These are phyloP conservation scores for Cordia subcordata DNA, from an alignment of 257 asterid genomes.

Conservation along the genomic window DNA sequence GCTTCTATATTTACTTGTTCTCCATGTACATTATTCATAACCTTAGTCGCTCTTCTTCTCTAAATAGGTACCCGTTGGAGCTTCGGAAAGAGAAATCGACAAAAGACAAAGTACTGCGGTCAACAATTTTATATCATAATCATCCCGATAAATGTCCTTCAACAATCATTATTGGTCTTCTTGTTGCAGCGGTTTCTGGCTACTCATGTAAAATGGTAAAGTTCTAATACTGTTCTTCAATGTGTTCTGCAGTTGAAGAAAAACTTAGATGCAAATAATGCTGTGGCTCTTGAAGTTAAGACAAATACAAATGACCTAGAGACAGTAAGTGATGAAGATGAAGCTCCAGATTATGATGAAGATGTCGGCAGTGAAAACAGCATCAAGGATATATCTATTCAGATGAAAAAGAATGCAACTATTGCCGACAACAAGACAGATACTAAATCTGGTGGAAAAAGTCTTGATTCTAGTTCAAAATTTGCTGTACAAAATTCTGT, in stretches of 20 bases:
- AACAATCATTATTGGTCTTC: conserved; percentile 1
- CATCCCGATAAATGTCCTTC: too few species aligned
- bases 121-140: not conserved
- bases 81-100: conserved; percentile 86
- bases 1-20: too few species aligned
- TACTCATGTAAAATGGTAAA: not conserved
- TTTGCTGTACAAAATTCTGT: conserved; percentile 55
- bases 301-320: conserved; percentile 28
- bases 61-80: conserved; percentile 89
- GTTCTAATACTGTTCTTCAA: not conserved
- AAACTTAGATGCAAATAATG: conserved; percentile 36
- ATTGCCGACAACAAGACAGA: conserved; percentile 31
- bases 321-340: conserved; percentile 44
- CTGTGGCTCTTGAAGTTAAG: conserved; percentile 35
- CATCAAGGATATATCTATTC: conserved; percentile 45
- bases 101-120: conserved; percentile 60
- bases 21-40: not conserved
- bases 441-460: conserved; percentile 29
- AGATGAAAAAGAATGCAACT: conserved; percentile 39
- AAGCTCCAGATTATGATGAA: conserved; percentile 48
- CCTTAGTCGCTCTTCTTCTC: not conserved
- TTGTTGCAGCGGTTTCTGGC: not conserved
- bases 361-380: conserved; percentile 36
- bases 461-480: conserved; percentile 35
- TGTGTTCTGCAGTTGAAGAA: conserved; percentile 54